Conservation (phyloP, 1,284 basidiomycete species). For the Cutaneotrichosporon arboriforme region DNA sequence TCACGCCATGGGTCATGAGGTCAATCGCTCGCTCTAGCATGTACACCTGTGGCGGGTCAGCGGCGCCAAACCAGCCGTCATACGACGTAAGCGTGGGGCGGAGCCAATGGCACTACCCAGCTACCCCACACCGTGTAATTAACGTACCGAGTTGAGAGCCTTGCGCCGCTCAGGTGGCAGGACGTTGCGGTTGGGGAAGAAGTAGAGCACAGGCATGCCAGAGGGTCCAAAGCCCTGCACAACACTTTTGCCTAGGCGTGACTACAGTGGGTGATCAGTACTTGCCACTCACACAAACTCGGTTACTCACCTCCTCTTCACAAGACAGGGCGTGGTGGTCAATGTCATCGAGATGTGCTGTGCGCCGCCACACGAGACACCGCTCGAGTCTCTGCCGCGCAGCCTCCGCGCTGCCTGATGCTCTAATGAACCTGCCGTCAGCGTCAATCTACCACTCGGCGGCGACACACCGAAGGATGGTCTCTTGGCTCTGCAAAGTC, state of each 20-base stretch:
- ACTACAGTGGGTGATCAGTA: slow-evolving; percentile 14
- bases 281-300: neutral
- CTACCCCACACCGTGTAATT: neutral
- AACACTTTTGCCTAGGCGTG: slow-evolving; percentile 32
- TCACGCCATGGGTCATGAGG: slow-evolving; percentile 34
- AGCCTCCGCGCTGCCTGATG: neutral
- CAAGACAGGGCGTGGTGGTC: slow-evolving; percentile 26
- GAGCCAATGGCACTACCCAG: neutral
- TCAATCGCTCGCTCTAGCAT: slow-evolving; percentile 21
- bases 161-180: slow-evolving; percentile 25
- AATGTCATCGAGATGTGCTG: slow-evolving; percentile 23
- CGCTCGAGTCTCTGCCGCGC: neutral
- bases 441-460: neutral
- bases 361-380: neutral
- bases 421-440: neutral
- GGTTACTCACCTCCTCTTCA: slow-evolving; percentile 9
- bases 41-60: slow-evolving; percentile 19
- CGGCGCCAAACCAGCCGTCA: slow-evolving; percentile 17
- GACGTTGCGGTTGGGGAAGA: slow-evolving; percentile 38
- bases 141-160: slow-evolving; percentile 25
- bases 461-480: slow-evolving; percentile 23
- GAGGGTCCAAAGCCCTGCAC: slow-evolving; percentile 32
- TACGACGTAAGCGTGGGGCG: too few species aligned
- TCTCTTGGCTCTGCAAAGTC: slow-evolving; percentile 25
- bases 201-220: slow-evolving; percentile 35